These are phyloP conservation scores for Triticum dicoccoides DNA, from an alignment of 176 grass and related monocot genomes.

Conservation along the genomic window DNA sequence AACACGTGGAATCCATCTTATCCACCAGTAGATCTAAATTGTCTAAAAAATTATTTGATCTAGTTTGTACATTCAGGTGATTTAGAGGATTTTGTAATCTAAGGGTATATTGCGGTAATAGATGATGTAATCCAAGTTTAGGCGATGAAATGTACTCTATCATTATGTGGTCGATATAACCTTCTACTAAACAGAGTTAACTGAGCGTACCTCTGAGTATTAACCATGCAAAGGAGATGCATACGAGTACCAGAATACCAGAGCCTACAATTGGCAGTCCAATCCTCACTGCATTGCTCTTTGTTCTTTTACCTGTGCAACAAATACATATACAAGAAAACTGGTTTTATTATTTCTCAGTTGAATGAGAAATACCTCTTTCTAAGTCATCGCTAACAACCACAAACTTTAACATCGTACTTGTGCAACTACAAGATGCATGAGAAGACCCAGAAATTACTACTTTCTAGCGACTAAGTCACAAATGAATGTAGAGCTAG, in stretches of 20 bases:
- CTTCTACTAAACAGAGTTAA: not conserved
- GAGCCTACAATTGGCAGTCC: not conserved
- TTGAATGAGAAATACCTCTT: too few species aligned
- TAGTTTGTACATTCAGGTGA: not conserved
- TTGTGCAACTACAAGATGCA: too few species aligned
- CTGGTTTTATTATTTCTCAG: too few species aligned
- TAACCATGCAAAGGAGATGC: not conserved
- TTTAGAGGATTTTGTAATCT: not conserved
- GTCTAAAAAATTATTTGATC: not conserved
- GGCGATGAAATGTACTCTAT: not conserved
- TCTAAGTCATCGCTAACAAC: too few species aligned
- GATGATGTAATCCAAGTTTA: not conserved
- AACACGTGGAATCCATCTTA: not conserved
- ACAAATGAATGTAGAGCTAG: not conserved
- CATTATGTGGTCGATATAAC: not conserved
- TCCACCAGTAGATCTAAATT: not conserved
- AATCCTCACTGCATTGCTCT: not conserved
- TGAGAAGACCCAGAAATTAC: too few species aligned
- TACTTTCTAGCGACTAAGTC: too few species aligned
- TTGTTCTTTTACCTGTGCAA: not conserved
- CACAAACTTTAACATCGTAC: too few species aligned
- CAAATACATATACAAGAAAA: too few species aligned
- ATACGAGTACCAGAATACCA: not conserved
- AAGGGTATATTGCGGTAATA: too few species aligned
- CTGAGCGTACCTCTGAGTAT: not conserved